These are phyloP conservation scores for Pascua sp. DNA, from an alignment of 1,284 basidiomycete species.

Conservation along the genomic window DNA sequence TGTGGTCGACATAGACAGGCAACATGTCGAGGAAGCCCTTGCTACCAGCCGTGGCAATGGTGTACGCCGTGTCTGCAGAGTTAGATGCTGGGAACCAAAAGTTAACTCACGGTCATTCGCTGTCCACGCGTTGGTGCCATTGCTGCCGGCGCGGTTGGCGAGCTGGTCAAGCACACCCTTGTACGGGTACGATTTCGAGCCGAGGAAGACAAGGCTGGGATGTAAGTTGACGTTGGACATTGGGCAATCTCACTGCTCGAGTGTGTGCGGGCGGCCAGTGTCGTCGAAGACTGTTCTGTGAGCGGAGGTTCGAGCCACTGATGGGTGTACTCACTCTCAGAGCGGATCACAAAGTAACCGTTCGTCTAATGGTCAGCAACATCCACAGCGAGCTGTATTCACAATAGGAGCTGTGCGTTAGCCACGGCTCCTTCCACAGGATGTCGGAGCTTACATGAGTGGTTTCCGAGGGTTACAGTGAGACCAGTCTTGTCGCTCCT, in stretches of 20 bases:
- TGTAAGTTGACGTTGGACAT: neutral
- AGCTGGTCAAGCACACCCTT: conserved; percentile 96
- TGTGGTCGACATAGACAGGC: conserved; percentile 95
- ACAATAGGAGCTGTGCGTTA: conserved; percentile 32
- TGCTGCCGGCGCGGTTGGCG: conserved; percentile 94
- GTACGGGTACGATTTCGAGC: conserved; percentile 90
- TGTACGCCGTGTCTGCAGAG: conserved; percentile 79
- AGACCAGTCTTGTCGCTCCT: conserved; percentile 49
- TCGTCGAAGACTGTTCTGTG: conserved; percentile 73
- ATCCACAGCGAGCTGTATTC: neutral
- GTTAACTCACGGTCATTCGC: conserved; percentile 50
- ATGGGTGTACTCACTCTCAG: conserved; percentile 67
- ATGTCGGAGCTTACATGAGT: conserved; percentile 61
- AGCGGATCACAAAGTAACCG: conserved; percentile 86
- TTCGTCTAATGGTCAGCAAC: conserved; percentile 61
- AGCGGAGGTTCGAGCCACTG: neutral
- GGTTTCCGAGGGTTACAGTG: conserved; percentile 58
- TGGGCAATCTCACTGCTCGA: conserved; percentile 63
- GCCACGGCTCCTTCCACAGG: neutral
- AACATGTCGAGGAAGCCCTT: conserved; percentile 93
- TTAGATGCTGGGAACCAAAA: neutral
- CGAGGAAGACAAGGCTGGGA: conserved; percentile 80
- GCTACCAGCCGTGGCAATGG: conserved; percentile 92
- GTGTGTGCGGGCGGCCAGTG: conserved; percentile 85
- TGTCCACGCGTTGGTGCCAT: conserved; percentile 73